Evolutionary conservation across 495 filamentous ascomycete genomes (phyloP).

Genomic region (Articulospora tetracladia): DNA sequence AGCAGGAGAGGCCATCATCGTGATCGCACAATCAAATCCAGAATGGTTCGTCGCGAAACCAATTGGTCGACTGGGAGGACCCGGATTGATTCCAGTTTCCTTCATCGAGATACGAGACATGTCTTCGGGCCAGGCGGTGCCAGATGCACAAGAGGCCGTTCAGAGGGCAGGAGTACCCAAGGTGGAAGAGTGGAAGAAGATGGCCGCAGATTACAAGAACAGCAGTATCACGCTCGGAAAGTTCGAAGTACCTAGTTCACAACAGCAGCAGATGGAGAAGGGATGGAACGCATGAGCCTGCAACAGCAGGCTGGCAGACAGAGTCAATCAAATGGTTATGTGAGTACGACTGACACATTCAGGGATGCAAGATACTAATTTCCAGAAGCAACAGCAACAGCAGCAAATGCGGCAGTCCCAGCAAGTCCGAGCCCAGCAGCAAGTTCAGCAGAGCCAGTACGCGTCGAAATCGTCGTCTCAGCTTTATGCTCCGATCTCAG

Average conservation of each 20-base stretch:
- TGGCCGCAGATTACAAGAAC: constrained; percentile 99
- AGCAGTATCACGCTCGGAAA: constrained; percentile 95
- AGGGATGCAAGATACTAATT: constrained; percentile 2
- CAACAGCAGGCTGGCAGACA: constrained; percentile 35
- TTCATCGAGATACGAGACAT: constrained; percentile 97
- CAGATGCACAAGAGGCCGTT: constrained; percentile 83
- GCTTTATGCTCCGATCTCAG: constrained; percentile 56
- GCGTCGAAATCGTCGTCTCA: constrained; percentile 38
- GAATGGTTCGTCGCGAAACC: constrained; percentile 99
- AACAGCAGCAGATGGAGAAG: constrained; percentile 31
- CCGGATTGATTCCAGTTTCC: constrained; percentile 92
- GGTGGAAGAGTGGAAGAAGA: constrained; percentile 99
- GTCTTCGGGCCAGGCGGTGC: constrained; percentile 76
- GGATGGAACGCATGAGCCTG: constrained; percentile 78
- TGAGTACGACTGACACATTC: constrained; percentile 29
- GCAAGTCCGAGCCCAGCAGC: constrained; percentile 29
- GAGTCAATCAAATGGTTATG: constrained; percentile 37
- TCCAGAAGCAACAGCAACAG: not conserved
- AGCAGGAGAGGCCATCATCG: constrained; percentile 92
- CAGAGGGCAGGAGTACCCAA: constrained; percentile 88
- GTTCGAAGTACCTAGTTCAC: constrained; percentile 59
- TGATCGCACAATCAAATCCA: constrained; percentile 98
- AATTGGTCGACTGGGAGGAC: constrained; percentile 89
- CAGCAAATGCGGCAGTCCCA: constrained; percentile 25
- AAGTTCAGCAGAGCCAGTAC: constrained; percentile 25